phyloP scores from a whole-genome alignment of 345 rosid species.

The Hibiscus mutabilis region DNA sequence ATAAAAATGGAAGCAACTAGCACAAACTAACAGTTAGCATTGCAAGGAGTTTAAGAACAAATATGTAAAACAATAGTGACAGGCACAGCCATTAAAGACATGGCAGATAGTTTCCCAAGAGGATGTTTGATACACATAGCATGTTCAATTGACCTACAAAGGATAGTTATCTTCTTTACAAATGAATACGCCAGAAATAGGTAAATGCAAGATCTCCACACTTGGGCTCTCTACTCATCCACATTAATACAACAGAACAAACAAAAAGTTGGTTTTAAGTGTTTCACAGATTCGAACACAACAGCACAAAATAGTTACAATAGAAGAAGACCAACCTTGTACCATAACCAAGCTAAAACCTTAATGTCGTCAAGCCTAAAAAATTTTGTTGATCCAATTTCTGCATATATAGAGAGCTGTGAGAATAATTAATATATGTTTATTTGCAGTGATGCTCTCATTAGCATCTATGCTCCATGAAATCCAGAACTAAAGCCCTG shows the following conservation, averaged over 20 bases:
- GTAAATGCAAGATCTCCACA: neutral
- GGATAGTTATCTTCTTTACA: too few species aligned
- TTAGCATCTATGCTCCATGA: neutral
- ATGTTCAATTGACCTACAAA: neutral
- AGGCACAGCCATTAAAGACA: neutral
- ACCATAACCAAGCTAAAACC: slow-evolving; percentile 69
- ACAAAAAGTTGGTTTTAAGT: slow-evolving; percentile 3
- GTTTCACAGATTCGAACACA: slow-evolving; percentile 4
- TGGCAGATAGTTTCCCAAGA: neutral
- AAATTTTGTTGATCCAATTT: slow-evolving; percentile 65
- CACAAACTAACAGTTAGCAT: neutral
- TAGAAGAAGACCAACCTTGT: slow-evolving; percentile 47
- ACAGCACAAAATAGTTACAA: neutral
- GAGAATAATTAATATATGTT: neutral
- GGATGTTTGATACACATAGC: neutral
- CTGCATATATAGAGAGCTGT: slow-evolving; percentile 30
- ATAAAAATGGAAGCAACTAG: neutral
- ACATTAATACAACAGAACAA: neutral
- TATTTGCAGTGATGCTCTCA: neutral
- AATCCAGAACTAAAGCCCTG: neutral
- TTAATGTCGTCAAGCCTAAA: slow-evolving; percentile 77
- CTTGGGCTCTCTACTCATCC: neutral
- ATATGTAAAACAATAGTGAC: neutral
- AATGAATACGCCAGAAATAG: neutral
- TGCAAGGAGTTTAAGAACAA: neutral